Evolutionary conservation across 176 grass and related monocot genomes (phyloP).

Genomic region (Eleusine coracana): DNA sequence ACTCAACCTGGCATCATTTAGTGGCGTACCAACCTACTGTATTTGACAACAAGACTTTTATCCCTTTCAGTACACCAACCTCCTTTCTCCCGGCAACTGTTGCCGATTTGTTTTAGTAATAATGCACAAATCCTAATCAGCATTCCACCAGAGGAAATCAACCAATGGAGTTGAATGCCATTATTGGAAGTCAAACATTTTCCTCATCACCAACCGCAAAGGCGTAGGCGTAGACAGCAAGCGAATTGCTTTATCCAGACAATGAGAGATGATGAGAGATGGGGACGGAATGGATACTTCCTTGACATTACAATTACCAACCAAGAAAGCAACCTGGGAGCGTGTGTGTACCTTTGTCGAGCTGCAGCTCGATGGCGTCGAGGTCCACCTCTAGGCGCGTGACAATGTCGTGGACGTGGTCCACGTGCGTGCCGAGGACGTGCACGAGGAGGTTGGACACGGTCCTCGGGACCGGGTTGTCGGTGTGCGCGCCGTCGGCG

Average conservation of each 20-base stretch:
- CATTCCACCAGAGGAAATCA: constrained; percentile 8
- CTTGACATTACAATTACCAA: not conserved
- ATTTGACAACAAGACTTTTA: not conserved
- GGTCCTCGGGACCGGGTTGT: constrained; percentile 79
- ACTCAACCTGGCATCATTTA: not conserved
- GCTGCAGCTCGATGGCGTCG: constrained; percentile 78
- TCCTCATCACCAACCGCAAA: constrained; percentile 22
- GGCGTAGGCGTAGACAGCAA: constrained; percentile 33
- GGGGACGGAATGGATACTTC: not conserved
- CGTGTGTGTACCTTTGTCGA: constrained; percentile 66
- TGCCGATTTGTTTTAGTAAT: not conserved
- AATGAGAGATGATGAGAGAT: constrained; percentile 11
- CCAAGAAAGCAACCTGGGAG: constrained; percentile 35
- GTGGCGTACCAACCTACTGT: not conserved
- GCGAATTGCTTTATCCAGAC: constrained; percentile 20
- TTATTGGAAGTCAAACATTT: constrained; percentile 24
- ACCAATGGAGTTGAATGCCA: not conserved
- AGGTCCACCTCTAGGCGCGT: constrained; percentile 89
- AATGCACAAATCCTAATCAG: not conserved
- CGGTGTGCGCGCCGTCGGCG: constrained; percentile 85
- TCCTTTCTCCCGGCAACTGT: constrained; percentile 23
- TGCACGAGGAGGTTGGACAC: constrained; percentile 89
- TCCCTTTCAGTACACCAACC: not conserved
- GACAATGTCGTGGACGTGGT: constrained; percentile 96
- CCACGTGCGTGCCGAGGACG: constrained; percentile 84